Percentiles rank a stretch among this genome's conserved stretches.
These are phyloP conservation scores for Colletotrichum ledebouriae DNA, from an alignment of 2,329 filamentous ascomycete species.

Conservation along the genomic window DNA sequence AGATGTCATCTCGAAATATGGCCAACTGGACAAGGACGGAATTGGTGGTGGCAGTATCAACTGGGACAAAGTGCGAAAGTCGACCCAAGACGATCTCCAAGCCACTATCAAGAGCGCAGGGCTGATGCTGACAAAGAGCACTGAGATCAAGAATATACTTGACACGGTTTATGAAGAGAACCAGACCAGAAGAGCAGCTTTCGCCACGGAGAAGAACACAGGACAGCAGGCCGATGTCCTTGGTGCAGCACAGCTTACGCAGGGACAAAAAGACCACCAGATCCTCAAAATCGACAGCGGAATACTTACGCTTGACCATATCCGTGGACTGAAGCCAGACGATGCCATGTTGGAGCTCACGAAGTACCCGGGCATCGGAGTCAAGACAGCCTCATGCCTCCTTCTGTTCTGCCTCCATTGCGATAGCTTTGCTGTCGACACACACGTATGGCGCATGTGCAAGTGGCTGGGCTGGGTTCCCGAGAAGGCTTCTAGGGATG, in stretches of 20 bases:
- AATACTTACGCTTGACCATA: slow-evolving; percentile 69
- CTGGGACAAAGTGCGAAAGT: slow-evolving; percentile 77
- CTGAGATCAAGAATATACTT: slow-evolving; percentile 79
- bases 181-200: slow-evolving; percentile 58
- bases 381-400: slow-evolving; percentile 70
- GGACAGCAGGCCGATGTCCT: slow-evolving; percentile 58
- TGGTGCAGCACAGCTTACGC: slow-evolving; percentile 54
- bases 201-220: slow-evolving; percentile 58
- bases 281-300: slow-evolving; percentile 68
- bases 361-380: slow-evolving; percentile 65
- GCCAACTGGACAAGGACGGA: slow-evolving; percentile 69
- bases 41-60: slow-evolving; percentile 79
- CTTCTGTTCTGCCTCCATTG: slow-evolving; percentile 67
- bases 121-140: slow-evolving; percentile 77
- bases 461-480: slow-evolving; percentile 71
- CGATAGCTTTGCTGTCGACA: slow-evolving; percentile 70
- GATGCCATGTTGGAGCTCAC: slow-evolving; percentile 65
- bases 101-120: slow-evolving; percentile 79
- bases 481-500: slow-evolving; percentile 57
- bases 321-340: slow-evolving; percentile 59
- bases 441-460: slow-evolving; percentile 66
- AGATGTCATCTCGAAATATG: slow-evolving; percentile 74
- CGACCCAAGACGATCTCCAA: slow-evolving; percentile 71
- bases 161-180: slow-evolving; percentile 80
- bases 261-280: slow-evolving; percentile 68